Base-by-base conservation (phyloP, 1,284 basidiomycete genomes). In the Rhodotorula sp. region DNA sequence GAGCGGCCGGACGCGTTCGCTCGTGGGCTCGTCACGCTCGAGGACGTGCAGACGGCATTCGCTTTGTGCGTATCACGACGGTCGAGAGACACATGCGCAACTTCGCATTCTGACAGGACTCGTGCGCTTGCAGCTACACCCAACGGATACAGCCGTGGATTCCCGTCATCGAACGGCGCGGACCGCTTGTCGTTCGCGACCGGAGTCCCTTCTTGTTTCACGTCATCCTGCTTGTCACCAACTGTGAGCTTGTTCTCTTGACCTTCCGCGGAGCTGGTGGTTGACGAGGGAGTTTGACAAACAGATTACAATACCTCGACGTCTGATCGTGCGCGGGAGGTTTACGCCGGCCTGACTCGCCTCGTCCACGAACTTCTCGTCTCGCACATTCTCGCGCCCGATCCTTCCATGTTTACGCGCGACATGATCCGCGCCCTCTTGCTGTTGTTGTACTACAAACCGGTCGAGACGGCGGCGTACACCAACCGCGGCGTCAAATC, bases 221-320 rank as follows among this genome's bases (percentile, higher is more conserved):
- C 45, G 55, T 72, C 24, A 70, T 75, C 30, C 59, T 75, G 1
- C 66, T 70, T 55, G 70, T 75, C 26, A 72, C 73, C 6, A 69
- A 75, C 37, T 74, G 67, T 68, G 22, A 44, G 62, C 7, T 42
- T 17, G 22, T 12, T 24, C 10, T 14, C 15, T 6, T 33, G 37
- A 15, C 17, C 42, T 3, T 18, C 12, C 51, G 14, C n/a, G 5
- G 14, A 15, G 14, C 4, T 26, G 14, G 14, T 8, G 22, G 12
- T 57, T 66, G 20, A 60, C 22, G 24, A 18, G 4, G 22, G 14
- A 22, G 12, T 22, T 4, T 8, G 48, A 12, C 37, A 10, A 8
- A 42, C 57, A 69, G 62, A 66, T 51, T 75, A 75, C 73, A 75
- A 75, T 60, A 69, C 70, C 2, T 65, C 65, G 20, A 72, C 65